Evolutionary conservation across 2,329 filamentous ascomycete species (phyloP).

Genomic region (Trichoderma atroviride): DNA sequence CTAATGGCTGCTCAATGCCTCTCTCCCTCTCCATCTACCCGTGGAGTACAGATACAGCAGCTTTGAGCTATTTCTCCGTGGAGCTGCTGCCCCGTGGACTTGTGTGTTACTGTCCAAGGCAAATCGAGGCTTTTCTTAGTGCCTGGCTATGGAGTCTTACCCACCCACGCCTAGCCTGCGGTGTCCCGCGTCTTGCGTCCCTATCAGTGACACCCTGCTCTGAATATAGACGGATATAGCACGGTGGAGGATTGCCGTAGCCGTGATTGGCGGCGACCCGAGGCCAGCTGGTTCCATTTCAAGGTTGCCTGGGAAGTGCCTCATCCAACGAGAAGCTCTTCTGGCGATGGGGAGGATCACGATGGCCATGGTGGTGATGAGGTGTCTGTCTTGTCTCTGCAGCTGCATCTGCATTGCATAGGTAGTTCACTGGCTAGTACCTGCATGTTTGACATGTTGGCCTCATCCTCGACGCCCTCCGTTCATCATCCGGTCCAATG

Average conservation of each 20-base stretch:
- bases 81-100: neutral
- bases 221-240: neutral
- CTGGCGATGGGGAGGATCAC: neutral
- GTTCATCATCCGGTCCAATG: neutral
- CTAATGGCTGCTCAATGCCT: neutral
- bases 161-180: slow-evolving; percentile 7
- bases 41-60: neutral
- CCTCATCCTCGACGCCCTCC: neutral
- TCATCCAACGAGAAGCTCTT: neutral
- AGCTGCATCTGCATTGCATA: neutral
- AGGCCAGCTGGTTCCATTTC: too few relatives aligned
- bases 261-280: slow-evolving; percentile 1
- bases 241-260: neutral
- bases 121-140: neutral
- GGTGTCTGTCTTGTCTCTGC: neutral
- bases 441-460: neutral
- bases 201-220: neutral
- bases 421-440: neutral
- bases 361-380: neutral
- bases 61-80: neutral
- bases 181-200: slow-evolving; percentile 8
- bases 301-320: neutral
- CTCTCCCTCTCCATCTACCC: neutral
- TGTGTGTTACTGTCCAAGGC: neutral
- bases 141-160: neutral